Conservation (phyloP, 768 basidiomycete genomes). For the Calvatia gigantea region DNA sequence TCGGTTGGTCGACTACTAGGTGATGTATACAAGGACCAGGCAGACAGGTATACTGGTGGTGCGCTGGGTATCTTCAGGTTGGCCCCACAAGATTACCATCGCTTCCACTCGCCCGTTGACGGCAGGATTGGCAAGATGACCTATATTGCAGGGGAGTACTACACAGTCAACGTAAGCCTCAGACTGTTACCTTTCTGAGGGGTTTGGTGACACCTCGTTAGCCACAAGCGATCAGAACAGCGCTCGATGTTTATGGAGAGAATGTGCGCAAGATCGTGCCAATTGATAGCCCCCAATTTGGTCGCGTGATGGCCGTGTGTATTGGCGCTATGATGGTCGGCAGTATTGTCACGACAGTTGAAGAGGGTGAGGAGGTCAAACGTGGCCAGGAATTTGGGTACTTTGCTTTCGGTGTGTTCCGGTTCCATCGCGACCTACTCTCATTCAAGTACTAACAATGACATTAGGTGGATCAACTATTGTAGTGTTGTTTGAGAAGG, state of each 20-base stretch:
- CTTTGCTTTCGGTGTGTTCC: constrained; percentile 83
- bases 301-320: constrained; percentile 88
- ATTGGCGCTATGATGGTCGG: constrained; percentile 96
- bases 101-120: constrained; percentile 87
- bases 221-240: constrained; percentile 92
- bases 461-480: constrained; percentile 85
- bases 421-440: no score
- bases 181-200: no score
- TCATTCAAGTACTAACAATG: not conserved
- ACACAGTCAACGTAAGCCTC: constrained; percentile 86
- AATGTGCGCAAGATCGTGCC: constrained; percentile 91
- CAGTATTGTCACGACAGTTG: constrained; percentile 82
- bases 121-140: constrained; percentile 81
- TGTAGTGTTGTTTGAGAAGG: constrained; percentile 86
- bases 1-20: constrained; percentile 78
- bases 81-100: constrained; percentile 94
- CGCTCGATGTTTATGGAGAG: constrained; percentile 91
- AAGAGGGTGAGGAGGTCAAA: constrained; percentile 75
- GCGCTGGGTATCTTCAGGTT: constrained; percentile 87
- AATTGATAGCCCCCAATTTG: constrained; percentile 87
- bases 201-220: constrained; percentile 22
- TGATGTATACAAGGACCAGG: constrained; percentile 66
- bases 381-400: constrained; percentile 92
- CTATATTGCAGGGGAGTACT: constrained; percentile 87
- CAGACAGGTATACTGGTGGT: constrained; percentile 73